Base-by-base conservation (phyloP, 2,329 filamentous ascomycete genomes). In the Esteya vermicola region DNA sequence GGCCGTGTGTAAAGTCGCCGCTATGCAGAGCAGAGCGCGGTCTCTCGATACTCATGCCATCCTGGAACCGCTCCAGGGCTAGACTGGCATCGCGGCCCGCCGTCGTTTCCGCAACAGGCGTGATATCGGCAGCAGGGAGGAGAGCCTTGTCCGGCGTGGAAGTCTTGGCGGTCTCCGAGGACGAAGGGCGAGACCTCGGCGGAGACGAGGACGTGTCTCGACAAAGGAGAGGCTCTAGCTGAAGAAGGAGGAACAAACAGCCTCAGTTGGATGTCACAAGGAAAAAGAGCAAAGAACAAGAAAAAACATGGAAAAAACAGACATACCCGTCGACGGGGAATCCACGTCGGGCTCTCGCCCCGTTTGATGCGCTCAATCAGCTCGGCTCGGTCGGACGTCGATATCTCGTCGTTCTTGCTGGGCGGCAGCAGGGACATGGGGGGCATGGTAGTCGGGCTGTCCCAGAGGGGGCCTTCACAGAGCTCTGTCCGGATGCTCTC, bases 311-410 rank as follows among this genome's bases (percentile, higher is more conserved):
- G 13, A 7, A 21, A 32, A 6, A 22, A 18, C 13, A 33, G 22
- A n/a, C 27, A 40, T 60, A 75, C 79, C 65, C 72, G 69, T 51
- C 70, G 69, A 54, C 68, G 75, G 22, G 76, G 72, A 30, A 78
- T 65, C 84, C 84, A 91, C 5, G 75, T 74, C 28, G 83, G 79
- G 52, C 75, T 81, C 58, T 86, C 78, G 25, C 76, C 77, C 56
- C 73, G 75, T 62, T 95, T 95, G 48, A 95, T 69, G 47, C 79
- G 72, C 58, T 86, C 75, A 42, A 96, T 95, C 50, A 94, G 64
- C 57, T 88, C 81, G 42, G 76, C 75, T 47, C 88, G 72, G 55
- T 85, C 77, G 16, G 66, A 68, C 27, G 64, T 65, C 12, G 60
- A 46, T n/a, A 47, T 50, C 9, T 50, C 43, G 6, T 43, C 33